Percentiles rank a stretch among this genome's conserved stretches.
Conservation (phyloP, 2,329 filamentous ascomycete species). For the Pseudogymnoascus sp. region DNA sequence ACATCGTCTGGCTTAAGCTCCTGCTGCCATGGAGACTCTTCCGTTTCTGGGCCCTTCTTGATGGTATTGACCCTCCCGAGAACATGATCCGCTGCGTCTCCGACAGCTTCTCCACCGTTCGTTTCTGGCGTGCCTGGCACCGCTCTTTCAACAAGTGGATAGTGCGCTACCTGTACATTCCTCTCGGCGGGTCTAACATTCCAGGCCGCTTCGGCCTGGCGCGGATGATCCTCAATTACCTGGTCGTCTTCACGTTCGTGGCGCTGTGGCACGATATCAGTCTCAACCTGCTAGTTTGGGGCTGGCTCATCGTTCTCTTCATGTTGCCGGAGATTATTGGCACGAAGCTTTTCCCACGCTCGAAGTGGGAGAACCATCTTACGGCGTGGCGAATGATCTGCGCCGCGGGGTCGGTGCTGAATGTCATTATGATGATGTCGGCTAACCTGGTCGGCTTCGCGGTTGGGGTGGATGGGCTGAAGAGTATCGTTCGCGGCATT, state of each 20-base stretch:
- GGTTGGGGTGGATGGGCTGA: constrained; percentile 78
- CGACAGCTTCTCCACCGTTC: constrained; percentile 83
- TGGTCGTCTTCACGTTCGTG: constrained; percentile 90
- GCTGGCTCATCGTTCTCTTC: constrained; percentile 92
- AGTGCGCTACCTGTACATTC: constrained; percentile 87
- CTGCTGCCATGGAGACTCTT: constrained; percentile 97
- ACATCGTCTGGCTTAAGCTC: constrained; percentile 96
- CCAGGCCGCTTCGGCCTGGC: constrained; percentile 39
- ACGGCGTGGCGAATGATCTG: constrained; percentile 73
- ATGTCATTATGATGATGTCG: constrained; percentile 90
- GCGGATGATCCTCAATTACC: constrained; percentile 63
- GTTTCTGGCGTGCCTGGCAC: constrained; percentile 97
- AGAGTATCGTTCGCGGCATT: constrained; percentile 67
- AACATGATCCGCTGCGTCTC: constrained; percentile 97
- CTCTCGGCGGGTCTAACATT: constrained; percentile 66
- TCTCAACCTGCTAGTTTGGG: constrained; percentile 84
- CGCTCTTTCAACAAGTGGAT: constrained; percentile 92
- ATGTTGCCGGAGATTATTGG: constrained; percentile 81
- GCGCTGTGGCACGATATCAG: constrained; percentile 98
- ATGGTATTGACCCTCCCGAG: constrained; percentile 90
- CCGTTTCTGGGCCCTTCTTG: constrained; percentile 86
- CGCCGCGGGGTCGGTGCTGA: constrained; percentile 70
- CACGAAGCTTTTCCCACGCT: constrained; percentile 59
- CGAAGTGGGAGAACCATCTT: constrained; percentile 60
- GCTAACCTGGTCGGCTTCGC: constrained; percentile 95